These are phyloP conservation scores for Thermomyces lanuginosus DNA, from an alignment of 2,329 filamentous ascomycete genomes.

Conservation along the genomic window DNA sequence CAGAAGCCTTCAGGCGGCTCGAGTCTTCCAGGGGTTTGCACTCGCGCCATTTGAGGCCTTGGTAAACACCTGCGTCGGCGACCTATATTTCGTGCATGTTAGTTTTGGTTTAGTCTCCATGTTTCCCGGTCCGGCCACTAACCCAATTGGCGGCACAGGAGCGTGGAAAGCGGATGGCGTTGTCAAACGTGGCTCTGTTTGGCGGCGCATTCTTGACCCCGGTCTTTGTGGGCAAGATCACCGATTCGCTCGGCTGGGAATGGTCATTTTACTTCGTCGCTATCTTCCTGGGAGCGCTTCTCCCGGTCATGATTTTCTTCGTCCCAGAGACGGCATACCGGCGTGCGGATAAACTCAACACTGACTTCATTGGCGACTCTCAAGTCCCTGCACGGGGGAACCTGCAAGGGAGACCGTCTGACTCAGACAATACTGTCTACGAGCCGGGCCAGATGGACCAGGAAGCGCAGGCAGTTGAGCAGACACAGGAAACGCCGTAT, in stretches of 20 bases:
- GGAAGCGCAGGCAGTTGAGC: too few species aligned
- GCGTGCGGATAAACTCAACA: conserved; percentile 51
- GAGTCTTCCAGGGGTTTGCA: conserved; percentile 73
- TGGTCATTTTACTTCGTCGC: conserved; percentile 83
- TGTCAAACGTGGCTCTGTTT: conserved; percentile 54
- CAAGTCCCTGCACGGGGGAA: conserved; percentile 9
- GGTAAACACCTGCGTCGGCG: conserved; percentile 75
- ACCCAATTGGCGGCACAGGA: conserved; percentile 29
- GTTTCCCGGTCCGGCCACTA: neutral
- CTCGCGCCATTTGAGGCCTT: conserved; percentile 79
- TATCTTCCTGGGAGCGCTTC: conserved; percentile 57
- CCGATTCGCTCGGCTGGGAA: conserved; percentile 55
- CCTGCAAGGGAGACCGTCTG: too few species aligned
- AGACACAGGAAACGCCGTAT: too few species aligned
- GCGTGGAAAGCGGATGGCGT: conserved; percentile 73
- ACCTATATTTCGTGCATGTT: conserved; percentile 79
- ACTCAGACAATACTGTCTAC: too few species aligned
- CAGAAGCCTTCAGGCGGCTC: conserved; percentile 55
- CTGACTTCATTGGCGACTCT: conserved; percentile 40
- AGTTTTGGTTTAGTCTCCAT: conserved; percentile 15
- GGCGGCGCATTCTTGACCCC: conserved; percentile 64
- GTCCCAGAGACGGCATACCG: conserved; percentile 73
- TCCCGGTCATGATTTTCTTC: conserved; percentile 59
- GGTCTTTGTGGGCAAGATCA: conserved; percentile 80
- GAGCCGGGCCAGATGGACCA: too few species aligned